Conservation (phyloP, 2,329 filamentous ascomycete species). For the Ceratocystis papillata region DNA sequence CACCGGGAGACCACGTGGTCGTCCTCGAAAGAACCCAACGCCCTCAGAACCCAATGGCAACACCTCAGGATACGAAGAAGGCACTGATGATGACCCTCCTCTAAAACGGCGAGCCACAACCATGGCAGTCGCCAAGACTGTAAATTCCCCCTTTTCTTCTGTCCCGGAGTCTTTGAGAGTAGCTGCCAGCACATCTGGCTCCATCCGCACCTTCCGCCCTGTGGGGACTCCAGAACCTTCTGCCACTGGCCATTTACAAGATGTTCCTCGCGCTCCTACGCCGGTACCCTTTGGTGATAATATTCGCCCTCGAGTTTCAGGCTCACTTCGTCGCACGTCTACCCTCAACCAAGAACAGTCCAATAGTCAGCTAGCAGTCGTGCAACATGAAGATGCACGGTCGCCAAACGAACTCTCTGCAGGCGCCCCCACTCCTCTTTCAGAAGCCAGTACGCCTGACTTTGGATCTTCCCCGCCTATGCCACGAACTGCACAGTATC, state of each 20-base stretch:
- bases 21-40: conserved; percentile 44
- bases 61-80: conserved; percentile 63
- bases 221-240: conserved; percentile 44
- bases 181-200: conserved; percentile 82
- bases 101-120: conserved; percentile 66
- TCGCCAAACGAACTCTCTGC: conserved; percentile 43
- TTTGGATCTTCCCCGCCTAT: conserved; percentile 87
- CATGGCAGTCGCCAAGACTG: conserved; percentile 60
- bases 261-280: conserved; percentile 65
- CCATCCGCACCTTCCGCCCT: conserved; percentile 73
- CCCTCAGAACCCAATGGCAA: conserved; percentile 44
- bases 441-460: conserved; percentile 61
- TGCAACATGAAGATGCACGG: conserved; percentile 41
- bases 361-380: conserved; percentile 31
- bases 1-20: conserved; percentile 46
- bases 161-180: conserved; percentile 73
- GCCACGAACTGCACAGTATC: conserved; percentile 47
- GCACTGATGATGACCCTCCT: conserved; percentile 45
- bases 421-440: conserved; percentile 42
- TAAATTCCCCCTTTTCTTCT: conserved; percentile 59
- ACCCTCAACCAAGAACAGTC: conserved; percentile 42
- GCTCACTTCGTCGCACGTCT: conserved; percentile 51
- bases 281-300: conserved; percentile 46
- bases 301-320: conserved; percentile 16
- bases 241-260: conserved; percentile 49